phyloP scores from a whole-genome alignment of 208 protist species.

The Leishmania braziliensis region DNA sequence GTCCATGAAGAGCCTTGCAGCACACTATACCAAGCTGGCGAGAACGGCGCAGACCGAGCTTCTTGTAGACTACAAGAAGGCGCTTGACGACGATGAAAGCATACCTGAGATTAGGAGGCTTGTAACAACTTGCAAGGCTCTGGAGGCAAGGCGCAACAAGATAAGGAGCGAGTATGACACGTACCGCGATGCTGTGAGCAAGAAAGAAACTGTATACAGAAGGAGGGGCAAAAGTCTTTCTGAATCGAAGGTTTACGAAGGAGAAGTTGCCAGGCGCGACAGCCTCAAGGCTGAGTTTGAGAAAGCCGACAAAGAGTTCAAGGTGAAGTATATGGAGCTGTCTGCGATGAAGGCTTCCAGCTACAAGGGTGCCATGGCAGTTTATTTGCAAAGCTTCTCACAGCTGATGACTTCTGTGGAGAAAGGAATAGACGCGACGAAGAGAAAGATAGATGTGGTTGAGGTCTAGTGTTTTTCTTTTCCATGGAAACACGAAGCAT shows the following conservation, averaged over 20 bases:
- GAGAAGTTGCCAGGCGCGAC: slow-evolving; percentile 48
- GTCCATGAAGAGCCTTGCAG: slow-evolving; percentile 14
- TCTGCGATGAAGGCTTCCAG: slow-evolving; percentile 14
- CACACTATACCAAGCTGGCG: slow-evolving; percentile 9
- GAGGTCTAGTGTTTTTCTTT: slow-evolving; percentile 1
- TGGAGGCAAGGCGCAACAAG: slow-evolving; percentile 46
- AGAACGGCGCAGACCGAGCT: slow-evolving; percentile 28
- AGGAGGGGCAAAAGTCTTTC: slow-evolving; percentile 63
- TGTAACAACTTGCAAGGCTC: slow-evolving; percentile 39
- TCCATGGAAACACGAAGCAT: background rate
- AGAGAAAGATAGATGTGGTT: slow-evolving; percentile 5
- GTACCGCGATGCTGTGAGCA: slow-evolving; percentile 51
- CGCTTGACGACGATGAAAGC: slow-evolving; percentile 35
- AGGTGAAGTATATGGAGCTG: slow-evolving; percentile 38
- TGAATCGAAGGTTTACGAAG: slow-evolving; percentile 47
- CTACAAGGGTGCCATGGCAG: slow-evolving; percentile 23
- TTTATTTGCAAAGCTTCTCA: slow-evolving; percentile 20
- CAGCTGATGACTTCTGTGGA: slow-evolving; percentile 32
- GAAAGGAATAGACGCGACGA: slow-evolving; percentile 18
- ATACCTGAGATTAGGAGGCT: slow-evolving; percentile 28
- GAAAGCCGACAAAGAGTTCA: slow-evolving; percentile 45
- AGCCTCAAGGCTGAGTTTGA: slow-evolving; percentile 42
- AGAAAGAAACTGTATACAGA: slow-evolving; percentile 55
- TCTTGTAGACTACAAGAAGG: slow-evolving; percentile 37
- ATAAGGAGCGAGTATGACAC: slow-evolving; percentile 61